Percentiles rank a stretch among this genome's conserved stretches.
phyloP scores from a whole-genome alignment of 2,329 filamentous ascomycete species.

The Colletotrichum lini region DNA sequence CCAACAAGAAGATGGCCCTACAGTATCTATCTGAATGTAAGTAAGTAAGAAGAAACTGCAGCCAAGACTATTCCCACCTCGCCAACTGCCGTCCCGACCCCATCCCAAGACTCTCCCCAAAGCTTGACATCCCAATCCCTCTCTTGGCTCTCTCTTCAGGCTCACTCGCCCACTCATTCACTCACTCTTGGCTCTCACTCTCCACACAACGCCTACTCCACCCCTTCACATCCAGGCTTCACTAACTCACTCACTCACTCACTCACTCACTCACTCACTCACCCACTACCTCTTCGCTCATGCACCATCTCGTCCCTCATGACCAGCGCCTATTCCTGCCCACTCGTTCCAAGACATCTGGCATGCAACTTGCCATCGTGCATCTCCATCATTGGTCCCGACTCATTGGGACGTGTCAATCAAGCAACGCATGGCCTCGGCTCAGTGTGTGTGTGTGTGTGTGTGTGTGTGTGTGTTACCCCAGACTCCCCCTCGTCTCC shows the following conservation, averaged over 20 bases:
- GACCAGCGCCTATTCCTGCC: neutral
- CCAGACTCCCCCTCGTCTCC: neutral
- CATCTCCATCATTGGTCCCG: neutral
- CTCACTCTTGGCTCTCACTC: neutral
- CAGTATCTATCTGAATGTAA: too few relatives aligned
- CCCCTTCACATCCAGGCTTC: too few relatives aligned
- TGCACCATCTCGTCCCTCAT: constrained; percentile 3
- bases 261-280: neutral
- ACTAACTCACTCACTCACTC: neutral
- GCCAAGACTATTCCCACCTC: constrained; percentile 1
- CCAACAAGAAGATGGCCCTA: too few relatives aligned
- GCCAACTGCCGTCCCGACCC: constrained; percentile 3
- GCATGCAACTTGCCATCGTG: neutral
- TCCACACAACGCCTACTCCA: neutral
- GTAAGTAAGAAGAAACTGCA: neutral
- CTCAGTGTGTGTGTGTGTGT: neutral
- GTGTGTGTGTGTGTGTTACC: neutral
- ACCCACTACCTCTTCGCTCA: neutral
- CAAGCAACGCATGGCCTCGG: constrained; percentile 9
- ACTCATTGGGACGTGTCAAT: neutral
- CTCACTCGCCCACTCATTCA: neutral
- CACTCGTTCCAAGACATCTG: constrained; percentile 5
- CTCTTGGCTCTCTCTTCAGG: neutral
- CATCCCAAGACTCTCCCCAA: neutral
- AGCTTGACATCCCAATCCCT: neutral